A percentile compares a stretch with the other conserved stretches of the same genome.
phyloP scores from a whole-genome alignment of 768 basidiomycete genomes.

The Erythrobasidium yunnanense region DNA sequence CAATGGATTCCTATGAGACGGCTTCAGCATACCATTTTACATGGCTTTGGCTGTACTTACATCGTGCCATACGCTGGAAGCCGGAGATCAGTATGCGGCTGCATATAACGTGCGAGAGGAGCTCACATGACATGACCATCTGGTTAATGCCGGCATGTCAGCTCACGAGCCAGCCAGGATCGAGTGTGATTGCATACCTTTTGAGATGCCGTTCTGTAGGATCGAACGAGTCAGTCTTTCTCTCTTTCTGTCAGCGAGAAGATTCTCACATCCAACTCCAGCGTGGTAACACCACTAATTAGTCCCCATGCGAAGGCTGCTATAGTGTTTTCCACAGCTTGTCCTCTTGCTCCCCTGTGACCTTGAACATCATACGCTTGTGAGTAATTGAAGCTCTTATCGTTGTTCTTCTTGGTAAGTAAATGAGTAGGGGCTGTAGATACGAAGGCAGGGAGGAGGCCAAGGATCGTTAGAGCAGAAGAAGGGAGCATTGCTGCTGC shows the following conservation, averaged over 20 bases:
- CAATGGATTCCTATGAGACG: background rate
- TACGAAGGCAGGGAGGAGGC: too few relatives aligned
- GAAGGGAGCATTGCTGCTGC: too few relatives aligned
- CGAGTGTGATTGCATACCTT: background rate
- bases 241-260: background rate
- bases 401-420: too few relatives aligned
- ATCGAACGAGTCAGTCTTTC: background rate
- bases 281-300: slow-evolving; percentile 10
- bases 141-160: background rate
- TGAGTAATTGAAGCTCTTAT: too few relatives aligned
- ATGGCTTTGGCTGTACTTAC: background rate
- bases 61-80: slow-evolving; percentile 28
- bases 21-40: background rate
- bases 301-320: slow-evolving; percentile 27
- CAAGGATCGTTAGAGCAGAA: too few relatives aligned
- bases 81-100: background rate
- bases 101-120: background rate
- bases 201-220: slow-evolving; percentile 17
- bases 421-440: too few relatives aligned
- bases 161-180: background rate
- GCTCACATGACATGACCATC: slow-evolving; percentile 13
- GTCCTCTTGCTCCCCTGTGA: slow-evolving; percentile 25
- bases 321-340: slow-evolving; percentile 23
- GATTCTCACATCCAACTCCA: slow-evolving; percentile 26
- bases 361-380: slow-evolving; percentile 27